These are phyloP conservation scores for Vigna trinervia DNA, from an alignment of 306 rosid genomes.

Conservation along the genomic window DNA sequence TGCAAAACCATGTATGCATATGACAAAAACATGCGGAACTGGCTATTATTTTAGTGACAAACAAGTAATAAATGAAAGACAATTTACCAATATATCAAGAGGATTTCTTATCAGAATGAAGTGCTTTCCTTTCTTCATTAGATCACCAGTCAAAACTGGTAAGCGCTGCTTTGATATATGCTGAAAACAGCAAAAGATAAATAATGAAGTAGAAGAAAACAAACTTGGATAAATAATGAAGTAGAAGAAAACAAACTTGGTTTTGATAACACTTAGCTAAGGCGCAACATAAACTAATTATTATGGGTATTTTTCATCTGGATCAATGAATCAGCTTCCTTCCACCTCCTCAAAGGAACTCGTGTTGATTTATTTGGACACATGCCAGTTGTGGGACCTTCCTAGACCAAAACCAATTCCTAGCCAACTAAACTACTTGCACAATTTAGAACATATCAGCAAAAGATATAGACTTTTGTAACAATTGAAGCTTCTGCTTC, in stretches of 20 bases:
- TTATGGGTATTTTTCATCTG: neutral
- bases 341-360: neutral
- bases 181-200: conserved; percentile 49
- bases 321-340: neutral
- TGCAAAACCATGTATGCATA: neutral
- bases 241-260: neutral
- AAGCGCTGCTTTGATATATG: conserved; percentile 76
- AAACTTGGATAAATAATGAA: neutral
- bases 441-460: neutral
- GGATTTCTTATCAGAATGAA: conserved; percentile 80
- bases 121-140: conserved; percentile 81
- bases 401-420: neutral
- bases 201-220: conserved; percentile 1
- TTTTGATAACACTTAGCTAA: neutral
- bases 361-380: neutral
- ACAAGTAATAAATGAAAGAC: conserved; percentile 24
- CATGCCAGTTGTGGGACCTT: neutral
- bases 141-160: conserved; percentile 65
- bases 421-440: conserved; percentile 17
- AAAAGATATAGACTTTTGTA: neutral
- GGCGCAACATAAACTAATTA: conserved; percentile 1
- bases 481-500: neutral
- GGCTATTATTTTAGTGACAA: conserved; percentile 6
- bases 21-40: conserved; percentile 19
- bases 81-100: conserved; percentile 74